Evolutionary conservation across 495 filamentous ascomycete species (phyloP).

Genomic region (Aspergillus mulundensis): DNA sequence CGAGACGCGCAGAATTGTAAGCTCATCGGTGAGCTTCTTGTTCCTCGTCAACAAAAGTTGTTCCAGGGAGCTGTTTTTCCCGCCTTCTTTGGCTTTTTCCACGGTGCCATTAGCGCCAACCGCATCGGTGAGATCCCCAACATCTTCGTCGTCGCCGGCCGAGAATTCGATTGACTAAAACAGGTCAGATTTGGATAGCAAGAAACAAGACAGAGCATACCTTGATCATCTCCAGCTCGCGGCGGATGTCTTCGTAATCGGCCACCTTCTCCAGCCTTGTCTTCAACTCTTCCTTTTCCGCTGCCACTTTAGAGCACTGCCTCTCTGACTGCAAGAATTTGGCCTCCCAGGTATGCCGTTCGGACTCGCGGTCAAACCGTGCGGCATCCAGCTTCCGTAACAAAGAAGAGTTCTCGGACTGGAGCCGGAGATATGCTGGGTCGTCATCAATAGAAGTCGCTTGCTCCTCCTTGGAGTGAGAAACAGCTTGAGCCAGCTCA

Average conservation of each 20-base stretch:
- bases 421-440: slow-evolving; percentile 74
- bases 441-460: slow-evolving; percentile 71
- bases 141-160: slow-evolving; percentile 79
- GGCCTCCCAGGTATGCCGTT: slow-evolving; percentile 66
- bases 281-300: slow-evolving; percentile 75
- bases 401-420: slow-evolving; percentile 88
- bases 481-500: slow-evolving; percentile 83
- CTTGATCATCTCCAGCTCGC: slow-evolving; percentile 93
- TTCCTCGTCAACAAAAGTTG: slow-evolving; percentile 88
- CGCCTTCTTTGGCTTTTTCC: slow-evolving; percentile 53
- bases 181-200: not conserved
- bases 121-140: slow-evolving; percentile 26
- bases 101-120: slow-evolving; percentile 48
- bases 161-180: slow-evolving; percentile 86
- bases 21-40: slow-evolving; percentile 90
- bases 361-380: slow-evolving; percentile 73
- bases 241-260: slow-evolving; percentile 94
- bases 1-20: slow-evolving; percentile 88
- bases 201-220: slow-evolving; percentile 26
- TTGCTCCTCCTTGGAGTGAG: slow-evolving; percentile 60
- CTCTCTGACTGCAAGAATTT: slow-evolving; percentile 54
- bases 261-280: slow-evolving; percentile 80
- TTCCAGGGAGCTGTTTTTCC: slow-evolving; percentile 66
- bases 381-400: slow-evolving; percentile 80
- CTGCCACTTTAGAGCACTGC: slow-evolving; percentile 43